Evolutionary conservation across 2,329 filamentous ascomycete species (phyloP), one percentile per base, ranked within the genome.

Genomic region (Nemania bipapillata): DNA sequence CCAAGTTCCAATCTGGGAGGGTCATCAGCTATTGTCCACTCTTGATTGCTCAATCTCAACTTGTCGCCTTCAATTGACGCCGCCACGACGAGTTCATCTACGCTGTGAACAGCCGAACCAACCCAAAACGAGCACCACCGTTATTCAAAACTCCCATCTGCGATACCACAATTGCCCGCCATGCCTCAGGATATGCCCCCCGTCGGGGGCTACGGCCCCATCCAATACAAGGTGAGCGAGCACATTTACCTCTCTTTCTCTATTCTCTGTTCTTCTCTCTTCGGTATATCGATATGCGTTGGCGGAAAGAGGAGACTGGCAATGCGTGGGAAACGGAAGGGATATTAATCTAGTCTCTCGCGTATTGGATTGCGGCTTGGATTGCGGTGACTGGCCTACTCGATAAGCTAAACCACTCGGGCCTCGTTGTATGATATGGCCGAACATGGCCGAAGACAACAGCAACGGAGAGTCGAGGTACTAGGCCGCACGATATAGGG

Each of bases 101-200:
- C 50, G 37, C 17, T 3, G 4, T 9, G 45, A 49, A 24, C 20
- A 20, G 7, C 24, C 8, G 8, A 22, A 7, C 45, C 45, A 11
- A 45, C 3, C 26, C 40, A 20, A 30, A 30, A 22, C 22, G 45
- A 58, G 15, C 26, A n/a, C 37, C 11, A 22, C 7, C 42, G 9
- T 12, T 1, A 40, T 32, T 20, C 8, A 17, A 26, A 12, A 22
- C 8, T 9, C 22, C 22, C 9, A 45, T 35, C 24, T 40, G 54
- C 61, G 40, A 62, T 17, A 32, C n/a, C 2, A 22, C 20, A 24
- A n/a, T 63, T 59, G 66, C 70, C 81, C 86, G 90, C 74, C 79
- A 97, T 98, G 95, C 90, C 92, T 86, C 94, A 98, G 88, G 96
- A 99, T 87, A 93, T 99, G 89, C 96, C 96, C 85, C 96, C 96